phyloP scores from a whole-genome alignment of 306 rosid genomes.

The Dryas alaskensis region DNA sequence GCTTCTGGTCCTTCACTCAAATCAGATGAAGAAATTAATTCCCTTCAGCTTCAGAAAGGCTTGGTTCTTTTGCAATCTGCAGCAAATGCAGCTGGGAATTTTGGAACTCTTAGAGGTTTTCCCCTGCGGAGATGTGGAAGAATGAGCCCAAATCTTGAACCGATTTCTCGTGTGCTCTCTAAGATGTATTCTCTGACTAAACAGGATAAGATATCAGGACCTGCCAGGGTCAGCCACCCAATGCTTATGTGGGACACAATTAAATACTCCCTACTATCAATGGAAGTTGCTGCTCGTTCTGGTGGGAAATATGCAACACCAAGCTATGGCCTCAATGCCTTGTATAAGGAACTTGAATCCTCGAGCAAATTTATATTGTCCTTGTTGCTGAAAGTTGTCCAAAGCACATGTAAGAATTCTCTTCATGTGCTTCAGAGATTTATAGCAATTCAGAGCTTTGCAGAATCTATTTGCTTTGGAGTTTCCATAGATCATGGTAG shows the following conservation, averaged over 20 bases:
- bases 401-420: conserved; percentile 56
- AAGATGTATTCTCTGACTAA: conserved; percentile 69
- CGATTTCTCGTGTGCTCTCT: conserved; percentile 54
- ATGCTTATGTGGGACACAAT: conserved; percentile 93
- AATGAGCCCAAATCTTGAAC: conserved; percentile 54
- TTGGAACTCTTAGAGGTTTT: conserved; percentile 47
- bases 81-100: conserved; percentile 57
- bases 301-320: conserved; percentile 65
- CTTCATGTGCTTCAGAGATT: conserved; percentile 84
- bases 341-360: conserved; percentile 81
- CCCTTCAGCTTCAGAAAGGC: conserved; percentile 57
- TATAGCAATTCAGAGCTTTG: conserved; percentile 67
- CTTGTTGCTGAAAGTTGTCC: conserved; percentile 72
- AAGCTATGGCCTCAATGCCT: conserved; percentile 55
- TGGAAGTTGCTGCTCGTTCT: conserved; percentile 88
- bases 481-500: conserved; percentile 35
- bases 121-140: conserved; percentile 43
- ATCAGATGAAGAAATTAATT: conserved; percentile 35
- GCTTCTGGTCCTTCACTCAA: conserved; percentile 30
- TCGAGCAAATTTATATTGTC: conserved; percentile 77
- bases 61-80: conserved; percentile 67
- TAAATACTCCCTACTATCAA: conserved; percentile 77
- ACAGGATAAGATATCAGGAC: conserved; percentile 52
- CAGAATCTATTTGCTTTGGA: conserved; percentile 70
- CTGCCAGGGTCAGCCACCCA: conserved; percentile 59